A percentile compares a stretch with the other conserved stretches of the same genome.
Conservation (phyloP, 805 yeast species). For the Hagleromyces aurorensis region DNA sequence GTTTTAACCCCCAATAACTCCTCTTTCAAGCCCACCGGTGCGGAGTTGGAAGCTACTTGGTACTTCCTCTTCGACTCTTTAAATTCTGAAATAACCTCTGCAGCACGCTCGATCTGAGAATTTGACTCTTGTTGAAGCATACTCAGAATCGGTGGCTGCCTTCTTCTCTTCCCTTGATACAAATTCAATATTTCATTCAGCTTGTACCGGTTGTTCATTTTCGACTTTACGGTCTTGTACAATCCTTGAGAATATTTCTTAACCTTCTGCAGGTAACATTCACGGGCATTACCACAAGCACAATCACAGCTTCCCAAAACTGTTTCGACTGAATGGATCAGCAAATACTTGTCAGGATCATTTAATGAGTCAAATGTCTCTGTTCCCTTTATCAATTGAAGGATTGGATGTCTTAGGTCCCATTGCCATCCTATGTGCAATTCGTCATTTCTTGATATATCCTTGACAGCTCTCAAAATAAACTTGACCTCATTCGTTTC, state of each 20-base stretch:
- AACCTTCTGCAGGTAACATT: slow-evolving; percentile 55
- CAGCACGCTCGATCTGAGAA: slow-evolving; percentile 6
- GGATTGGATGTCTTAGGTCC: slow-evolving; percentile 74
- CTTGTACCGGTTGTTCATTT: slow-evolving; percentile 30
- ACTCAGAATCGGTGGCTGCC: slow-evolving; percentile 23
- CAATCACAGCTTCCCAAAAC: slow-evolving; percentile 59
- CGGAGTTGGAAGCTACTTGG: too few relatives aligned
- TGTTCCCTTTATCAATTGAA: slow-evolving; percentile 40
- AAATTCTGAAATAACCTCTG: slow-evolving; percentile 6
- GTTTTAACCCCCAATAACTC: neutral
- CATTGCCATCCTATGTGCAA: slow-evolving; percentile 82
- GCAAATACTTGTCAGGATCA: slow-evolving; percentile 44
- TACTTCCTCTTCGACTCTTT: too few relatives aligned
- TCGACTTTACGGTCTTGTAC: slow-evolving; percentile 46
- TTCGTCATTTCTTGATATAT: slow-evolving; percentile 60
- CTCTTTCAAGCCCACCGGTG: too few relatives aligned
- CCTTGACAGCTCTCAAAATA: slow-evolving; percentile 46
- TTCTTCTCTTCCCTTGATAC: slow-evolving; percentile 20
- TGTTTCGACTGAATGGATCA: slow-evolving; percentile 56
- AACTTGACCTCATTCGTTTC: slow-evolving; percentile 38
- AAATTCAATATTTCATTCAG: slow-evolving; percentile 32
- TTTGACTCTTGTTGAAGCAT: slow-evolving; percentile 7
- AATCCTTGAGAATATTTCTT: slow-evolving; percentile 54
- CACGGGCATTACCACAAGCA: slow-evolving; percentile 38
- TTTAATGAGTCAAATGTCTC: slow-evolving; percentile 45